Evolutionary conservation across 768 basidiomycete genomes (phyloP).

Genomic region (Pluteus cervinus): DNA sequence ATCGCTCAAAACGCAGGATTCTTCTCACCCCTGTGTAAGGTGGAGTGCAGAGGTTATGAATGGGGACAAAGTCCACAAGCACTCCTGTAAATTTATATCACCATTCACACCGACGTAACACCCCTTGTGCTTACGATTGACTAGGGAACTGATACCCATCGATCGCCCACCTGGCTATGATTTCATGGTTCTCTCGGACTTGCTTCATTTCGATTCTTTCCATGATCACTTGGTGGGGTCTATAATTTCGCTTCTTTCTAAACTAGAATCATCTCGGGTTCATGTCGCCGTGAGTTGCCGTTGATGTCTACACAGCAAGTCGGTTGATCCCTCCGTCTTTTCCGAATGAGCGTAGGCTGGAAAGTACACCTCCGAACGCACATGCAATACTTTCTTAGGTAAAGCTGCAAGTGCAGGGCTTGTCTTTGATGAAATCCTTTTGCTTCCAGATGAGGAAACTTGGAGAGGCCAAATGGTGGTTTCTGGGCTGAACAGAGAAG

Average conservation of each 20-base stretch:
- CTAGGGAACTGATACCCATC: slow-evolving; percentile 15
- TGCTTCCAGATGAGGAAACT: slow-evolving; percentile 19
- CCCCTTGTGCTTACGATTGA: background rate
- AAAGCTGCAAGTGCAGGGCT: slow-evolving; percentile 35
- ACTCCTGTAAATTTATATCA: slow-evolving; percentile 37
- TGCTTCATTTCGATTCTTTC: slow-evolving; percentile 61
- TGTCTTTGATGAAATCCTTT: slow-evolving; percentile 37
- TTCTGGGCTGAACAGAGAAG: slow-evolving; percentile 37
- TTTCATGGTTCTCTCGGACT: slow-evolving; percentile 61
- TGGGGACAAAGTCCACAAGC: slow-evolving; percentile 51
- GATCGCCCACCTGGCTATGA: slow-evolving; percentile 37
- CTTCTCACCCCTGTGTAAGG: slow-evolving; percentile 30
- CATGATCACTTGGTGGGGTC: slow-evolving; percentile 53
- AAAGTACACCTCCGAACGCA: slow-evolving; percentile 46
- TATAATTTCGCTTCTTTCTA: slow-evolving; percentile 40
- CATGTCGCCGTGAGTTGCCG: slow-evolving; percentile 44
- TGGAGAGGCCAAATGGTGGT: slow-evolving; percentile 48
- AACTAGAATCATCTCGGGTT: slow-evolving; percentile 30
- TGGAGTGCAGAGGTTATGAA: slow-evolving; percentile 48
- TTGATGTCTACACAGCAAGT: background rate
- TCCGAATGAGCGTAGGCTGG: slow-evolving; percentile 35
- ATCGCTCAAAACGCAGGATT: slow-evolving; percentile 39
- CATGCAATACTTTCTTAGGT: slow-evolving; percentile 49
- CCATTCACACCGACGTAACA: background rate
- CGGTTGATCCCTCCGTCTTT: too few relatives aligned